Percentiles rank a stretch among this genome's conserved stretches.
These are phyloP conservation scores for Penicillium sp. DNA, from an alignment of 2,329 filamentous ascomycete species.

Conservation along the genomic window DNA sequence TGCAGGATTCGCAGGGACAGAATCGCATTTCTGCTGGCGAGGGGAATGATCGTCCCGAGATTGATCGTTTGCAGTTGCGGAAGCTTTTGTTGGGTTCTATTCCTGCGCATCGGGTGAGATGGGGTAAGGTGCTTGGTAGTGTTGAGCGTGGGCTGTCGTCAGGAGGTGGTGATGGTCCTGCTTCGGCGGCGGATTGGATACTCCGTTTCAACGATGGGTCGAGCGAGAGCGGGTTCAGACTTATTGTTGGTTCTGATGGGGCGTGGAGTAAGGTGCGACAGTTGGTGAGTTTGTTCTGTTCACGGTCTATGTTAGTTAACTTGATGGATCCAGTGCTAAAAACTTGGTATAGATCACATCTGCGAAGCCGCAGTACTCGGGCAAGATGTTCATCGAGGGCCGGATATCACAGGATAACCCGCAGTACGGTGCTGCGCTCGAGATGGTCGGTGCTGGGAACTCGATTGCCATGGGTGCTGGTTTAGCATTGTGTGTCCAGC, in stretches of 20 bases:
- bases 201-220: conserved; percentile 32
- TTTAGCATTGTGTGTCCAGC: conserved; percentile 16
- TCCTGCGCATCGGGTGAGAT: conserved; percentile 32
- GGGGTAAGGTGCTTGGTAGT: conserved; percentile 28
- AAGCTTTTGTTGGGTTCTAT: conserved; percentile 37
- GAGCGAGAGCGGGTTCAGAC: conserved; percentile 38
- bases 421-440: conserved; percentile 22
- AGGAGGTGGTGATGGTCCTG: neutral
- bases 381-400: conserved; percentile 33
- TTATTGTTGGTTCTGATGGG: conserved; percentile 53
- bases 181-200: neutral
- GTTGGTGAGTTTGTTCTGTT: conserved; percentile 22
- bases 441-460: conserved; percentile 16
- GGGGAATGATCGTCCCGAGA: conserved; percentile 38
- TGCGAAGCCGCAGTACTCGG: conserved; percentile 35
- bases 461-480: conserved; percentile 4
- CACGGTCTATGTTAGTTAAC: neutral
- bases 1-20: conserved; percentile 7
- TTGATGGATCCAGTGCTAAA: neutral
- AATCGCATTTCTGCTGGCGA: conserved; percentile 13
- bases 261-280: conserved; percentile 45
- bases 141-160: conserved; percentile 9
- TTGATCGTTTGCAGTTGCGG: conserved; percentile 41
- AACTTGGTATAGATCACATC: conserved; percentile 29
- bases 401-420: conserved; percentile 27